phyloP scores from a whole-genome alignment of 75 land plant species.

The Sequoia sempervirens region DNA sequence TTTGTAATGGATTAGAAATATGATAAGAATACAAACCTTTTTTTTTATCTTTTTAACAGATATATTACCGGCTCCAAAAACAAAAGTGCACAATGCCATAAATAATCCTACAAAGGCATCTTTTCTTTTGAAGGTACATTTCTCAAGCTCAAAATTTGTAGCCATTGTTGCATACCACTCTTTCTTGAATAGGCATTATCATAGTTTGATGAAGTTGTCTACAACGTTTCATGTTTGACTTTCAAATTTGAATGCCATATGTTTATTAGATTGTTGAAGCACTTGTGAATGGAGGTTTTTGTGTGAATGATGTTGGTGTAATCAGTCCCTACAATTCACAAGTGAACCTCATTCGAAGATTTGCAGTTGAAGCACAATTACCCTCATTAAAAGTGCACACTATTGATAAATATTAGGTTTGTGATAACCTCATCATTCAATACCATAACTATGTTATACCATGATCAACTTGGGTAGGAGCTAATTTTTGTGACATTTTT shows the following conservation, averaged over 20 bases:
- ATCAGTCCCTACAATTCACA: constrained; percentile 91
- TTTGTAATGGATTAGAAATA: not conserved
- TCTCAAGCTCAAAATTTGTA: not conserved
- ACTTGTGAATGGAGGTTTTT: constrained; percentile 39
- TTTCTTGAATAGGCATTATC: no score
- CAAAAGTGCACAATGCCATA: no score
- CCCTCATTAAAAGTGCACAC: constrained; percentile 63
- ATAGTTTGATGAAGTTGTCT: no score
- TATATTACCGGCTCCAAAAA: constrained; percentile 42
- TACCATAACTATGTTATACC: not conserved
- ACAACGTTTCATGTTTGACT: not conserved
- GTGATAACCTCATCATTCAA: not conserved
- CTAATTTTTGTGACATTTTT: not conserved
- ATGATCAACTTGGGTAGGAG: not conserved
- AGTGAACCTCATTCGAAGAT: constrained; percentile 43
- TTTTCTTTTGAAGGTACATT: constrained; percentile 45
- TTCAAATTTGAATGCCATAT: not conserved
- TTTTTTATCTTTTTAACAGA: constrained; percentile 26
- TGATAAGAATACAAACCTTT: not conserved
- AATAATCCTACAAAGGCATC: no score
- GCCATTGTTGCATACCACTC: not conserved
- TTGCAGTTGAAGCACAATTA: constrained; percentile 13
- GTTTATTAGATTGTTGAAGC: constrained; percentile 29
- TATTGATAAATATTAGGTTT: no score
- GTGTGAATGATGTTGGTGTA: no score